phyloP scores from a whole-genome alignment of 2,329 filamentous ascomycete genomes.

The Knoxdaviesia proteae region DNA sequence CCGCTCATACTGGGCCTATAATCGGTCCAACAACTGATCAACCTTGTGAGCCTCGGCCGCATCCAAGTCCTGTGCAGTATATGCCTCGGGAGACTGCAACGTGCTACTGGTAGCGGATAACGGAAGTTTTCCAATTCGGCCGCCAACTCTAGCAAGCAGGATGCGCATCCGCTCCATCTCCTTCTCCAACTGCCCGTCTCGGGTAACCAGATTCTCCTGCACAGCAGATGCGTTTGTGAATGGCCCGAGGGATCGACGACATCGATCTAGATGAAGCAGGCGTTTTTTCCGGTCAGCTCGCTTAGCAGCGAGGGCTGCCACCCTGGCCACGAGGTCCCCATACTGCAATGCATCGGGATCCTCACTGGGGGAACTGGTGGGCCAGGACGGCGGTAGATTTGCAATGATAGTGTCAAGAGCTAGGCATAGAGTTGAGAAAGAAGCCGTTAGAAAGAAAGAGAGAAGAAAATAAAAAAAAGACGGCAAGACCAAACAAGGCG shows the following conservation, averaged over 20 bases:
- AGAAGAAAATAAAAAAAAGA: not conserved
- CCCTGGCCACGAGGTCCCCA: no score
- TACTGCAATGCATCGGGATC: no score
- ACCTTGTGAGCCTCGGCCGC: constrained; percentile 1
- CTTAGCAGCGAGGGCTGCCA: no score
- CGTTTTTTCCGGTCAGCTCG: no score
- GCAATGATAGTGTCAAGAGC: no score
- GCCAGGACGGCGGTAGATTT: no score
- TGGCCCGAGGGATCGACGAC: no score
- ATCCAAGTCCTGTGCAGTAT: not conserved
- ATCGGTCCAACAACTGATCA: constrained; percentile 1
- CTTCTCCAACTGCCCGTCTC: constrained; percentile 40
- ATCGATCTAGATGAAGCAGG: no score
- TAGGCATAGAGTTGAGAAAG: no score
- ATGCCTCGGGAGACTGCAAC: no score
- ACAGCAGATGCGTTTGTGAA: constrained; percentile 12
- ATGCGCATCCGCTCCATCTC: constrained; percentile 48
- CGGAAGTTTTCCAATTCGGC: constrained; percentile 18
- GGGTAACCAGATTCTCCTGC: constrained; percentile 46
- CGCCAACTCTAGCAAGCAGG: constrained; percentile 37
- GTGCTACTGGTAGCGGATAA: no score
- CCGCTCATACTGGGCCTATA: not conserved
- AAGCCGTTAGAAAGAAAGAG: not conserved
- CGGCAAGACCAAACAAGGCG: not conserved
- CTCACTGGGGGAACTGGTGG: no score